phyloP scores from a whole-genome alignment of 495 filamentous ascomycete species.

The Lasiosphaeris hirsuta region DNA sequence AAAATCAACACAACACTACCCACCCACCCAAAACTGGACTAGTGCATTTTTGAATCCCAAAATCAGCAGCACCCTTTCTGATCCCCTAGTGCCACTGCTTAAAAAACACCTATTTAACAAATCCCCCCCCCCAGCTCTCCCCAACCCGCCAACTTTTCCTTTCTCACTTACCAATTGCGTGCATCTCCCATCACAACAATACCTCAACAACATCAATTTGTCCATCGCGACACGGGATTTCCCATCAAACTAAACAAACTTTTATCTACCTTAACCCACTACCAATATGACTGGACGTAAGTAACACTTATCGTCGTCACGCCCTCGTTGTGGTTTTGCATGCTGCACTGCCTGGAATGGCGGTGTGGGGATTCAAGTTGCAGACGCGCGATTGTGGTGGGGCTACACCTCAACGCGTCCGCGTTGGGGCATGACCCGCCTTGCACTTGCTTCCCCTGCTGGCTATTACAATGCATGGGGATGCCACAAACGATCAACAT shows the following conservation, averaged over 20 bases:
- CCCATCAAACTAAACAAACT: slow-evolving; percentile 31
- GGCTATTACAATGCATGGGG: not conserved
- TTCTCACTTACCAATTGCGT: slow-evolving; percentile 16
- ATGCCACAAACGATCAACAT: not conserved
- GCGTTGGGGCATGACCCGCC: slow-evolving; percentile 14
- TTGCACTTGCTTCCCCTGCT: not conserved
- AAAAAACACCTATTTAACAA: slow-evolving; percentile 19
- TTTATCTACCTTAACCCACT: slow-evolving; percentile 30
- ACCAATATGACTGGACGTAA: slow-evolving; percentile 94
- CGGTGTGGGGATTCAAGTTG: slow-evolving; percentile 17
- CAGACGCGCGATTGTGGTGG: not conserved
- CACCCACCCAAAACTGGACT: slow-evolving; percentile 25
- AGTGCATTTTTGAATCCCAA: slow-evolving; percentile 20
- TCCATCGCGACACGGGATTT: slow-evolving; percentile 21
- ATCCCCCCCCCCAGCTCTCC: not conserved
- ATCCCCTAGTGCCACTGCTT: slow-evolving; percentile 3
- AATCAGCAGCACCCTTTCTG: slow-evolving; percentile 19
- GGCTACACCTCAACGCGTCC: slow-evolving; percentile 15
- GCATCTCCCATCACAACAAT: slow-evolving; percentile 18
- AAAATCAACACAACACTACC: slow-evolving; percentile 1
- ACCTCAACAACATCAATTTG: slow-evolving; percentile 30
- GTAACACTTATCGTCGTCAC: slow-evolving; percentile 41
- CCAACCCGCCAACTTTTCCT: slow-evolving; percentile 2
- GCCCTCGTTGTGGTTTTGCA: slow-evolving; percentile 8
- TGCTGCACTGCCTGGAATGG: not conserved